Evolutionary conservation across 2,329 filamentous ascomycete genomes (phyloP), one percentile per base, ranked within the genome.

Genomic region (Xylaria sp.): DNA sequence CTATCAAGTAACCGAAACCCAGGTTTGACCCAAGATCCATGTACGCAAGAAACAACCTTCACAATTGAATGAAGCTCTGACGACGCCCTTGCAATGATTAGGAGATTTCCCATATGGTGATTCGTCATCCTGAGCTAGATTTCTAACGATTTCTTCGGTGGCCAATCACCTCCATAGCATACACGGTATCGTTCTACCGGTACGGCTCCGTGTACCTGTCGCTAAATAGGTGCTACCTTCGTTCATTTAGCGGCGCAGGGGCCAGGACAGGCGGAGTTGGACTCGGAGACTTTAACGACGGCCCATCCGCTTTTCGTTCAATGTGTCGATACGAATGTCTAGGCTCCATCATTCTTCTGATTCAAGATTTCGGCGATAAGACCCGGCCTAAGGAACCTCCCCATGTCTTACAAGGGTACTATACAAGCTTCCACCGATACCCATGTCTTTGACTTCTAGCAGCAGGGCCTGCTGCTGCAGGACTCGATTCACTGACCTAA

Each of bases 291-390:
- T n/a, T n/a, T n/a, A n/a, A n/a, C n/a, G 19, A 38, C 40, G 7
- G 19, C 18, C 39, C 24, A 38, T 26, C 20, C n/a, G 41, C 45
- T 43, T 38, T 22, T 17, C 43, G 17, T 41, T 55, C 63, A 63
- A 83, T 83, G 80, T 83, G 80, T 71, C 79, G 80, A 17, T 80
- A 78, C 66, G 80, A 83, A 70, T 74, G 79, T 18, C 61, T 83
- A 22, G 80, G 80, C 22, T 73, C 74, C 40, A 71, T 81, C 38
- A 75, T 83, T 52, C 73, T 83, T 59, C 69, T 76, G 38, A 61
- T 77, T 22, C 76, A 77, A 61, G 71, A 76, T 57, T 72, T 81
- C 48, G 60, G 69, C 59, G 71, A 76, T 63, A 71, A 66, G 29
- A 66, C 77, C 50, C 70, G 66, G 51, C 69, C 70, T 46, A 73